Evolutionary conservation across 2,329 filamentous ascomycete genomes (phyloP), one percentile per base, ranked within the genome.

Genomic region (Penicillium aurantiogriseum): DNA sequence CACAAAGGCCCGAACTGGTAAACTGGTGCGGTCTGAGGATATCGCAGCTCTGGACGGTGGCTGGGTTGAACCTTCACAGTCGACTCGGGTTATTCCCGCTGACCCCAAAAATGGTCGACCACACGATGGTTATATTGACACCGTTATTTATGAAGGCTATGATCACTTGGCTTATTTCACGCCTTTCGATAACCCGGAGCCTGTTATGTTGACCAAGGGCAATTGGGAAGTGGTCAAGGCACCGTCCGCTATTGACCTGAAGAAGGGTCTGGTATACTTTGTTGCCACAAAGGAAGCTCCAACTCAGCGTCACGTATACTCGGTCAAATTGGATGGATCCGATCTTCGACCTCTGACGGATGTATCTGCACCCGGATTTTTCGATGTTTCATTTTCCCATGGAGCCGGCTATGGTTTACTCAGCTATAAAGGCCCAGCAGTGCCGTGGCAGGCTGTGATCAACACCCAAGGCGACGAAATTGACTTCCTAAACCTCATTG

Each of bases 141-240:
- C 89, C 0, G 80, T 97, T 58, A 89, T 97, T 54, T 82, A 95
- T 69, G 84, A 96, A 21, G 88, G 92, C 54, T 91, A 90, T 66
- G 91, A 97, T 66, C 94, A 99, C 67, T 79, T 99, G 50, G 94
- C 89, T 0, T 97, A 97, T 76, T 99, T 97, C 71, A 88, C 88
- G 0, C 93, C 94, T 2, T 76, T 97, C 51, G 90, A 97, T 66
- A 92, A 87, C 65, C 80, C 89, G 0, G 80, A 89, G n/a, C 92
- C 94, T 6, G 77, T 90, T 46, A 85, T 96, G 80, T 85, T 99
- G 40, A 99, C 94, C 0, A 87, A 89, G 38, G 94, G 94, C 5
- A 74, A 88, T 33, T 99, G 93, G 92, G 95, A 99, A 74, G 93
- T 99, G 0, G 90, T 91, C 4, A 81, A 88, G 52, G 91, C 89